Evolutionary conservation across 768 basidiomycete species (phyloP), one percentile per base, ranked within the genome.

Genomic region (Tricholoma sp.): DNA sequence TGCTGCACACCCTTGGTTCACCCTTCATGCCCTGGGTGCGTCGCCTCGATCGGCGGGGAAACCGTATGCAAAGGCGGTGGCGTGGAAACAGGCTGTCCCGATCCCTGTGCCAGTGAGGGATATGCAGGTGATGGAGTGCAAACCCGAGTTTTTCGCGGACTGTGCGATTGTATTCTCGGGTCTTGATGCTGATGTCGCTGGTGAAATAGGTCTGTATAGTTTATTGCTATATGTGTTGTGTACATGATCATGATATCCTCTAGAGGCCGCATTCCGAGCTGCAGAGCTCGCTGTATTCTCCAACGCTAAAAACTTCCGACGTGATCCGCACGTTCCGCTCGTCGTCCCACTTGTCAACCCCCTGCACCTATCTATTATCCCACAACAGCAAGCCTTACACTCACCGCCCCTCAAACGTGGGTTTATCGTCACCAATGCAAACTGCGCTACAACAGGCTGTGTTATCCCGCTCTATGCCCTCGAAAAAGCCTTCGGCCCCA

Each of bases 351-450:
- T 97, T 63, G 95, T 96, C 63, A 99, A 99, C 74, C 78, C 91
- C 1, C 76, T 76, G 3, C 97, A 99, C 69, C 74, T 98, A 29
- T 75, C 83, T 61, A 90, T 98, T 62, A 77, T 99, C 65, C 78
- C 81, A 0, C 89, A 94, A 65, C 97, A 99, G 71, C 91, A 77
- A 52, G 63, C 83, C 2, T 74, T 82, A 13, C 87, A 90, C 61
- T 72, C 77, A 2, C 89, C 84, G 17, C 83, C 83, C 0, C 80
- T 89, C 33, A 81, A 80, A 65, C 85, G 83, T 61, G 97, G 97
- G 3, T 98, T 93, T 77, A 95, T 99, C 70, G 88, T 99, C 59
- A 95, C 94, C 56, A 99, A 99, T 70, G 97, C 97, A 62, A 99
- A 98, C 75, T 98, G 97, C 75, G 89, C 92, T 20, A 98, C 97